Evolutionary conservation across 345 rosid species (phyloP).

Genomic region (Citrus australasica): DNA sequence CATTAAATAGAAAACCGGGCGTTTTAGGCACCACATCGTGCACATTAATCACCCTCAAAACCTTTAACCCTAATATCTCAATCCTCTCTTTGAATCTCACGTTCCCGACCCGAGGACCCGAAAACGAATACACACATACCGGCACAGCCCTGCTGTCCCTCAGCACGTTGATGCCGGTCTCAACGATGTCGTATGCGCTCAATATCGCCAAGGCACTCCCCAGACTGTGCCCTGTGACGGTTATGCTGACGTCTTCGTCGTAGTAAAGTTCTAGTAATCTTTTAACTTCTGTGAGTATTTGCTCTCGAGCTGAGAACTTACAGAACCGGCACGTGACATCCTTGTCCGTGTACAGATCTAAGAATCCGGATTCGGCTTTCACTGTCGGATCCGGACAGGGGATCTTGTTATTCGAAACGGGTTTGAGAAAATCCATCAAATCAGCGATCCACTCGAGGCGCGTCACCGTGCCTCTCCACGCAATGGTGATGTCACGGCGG

Average conservation of each 20-base stretch:
- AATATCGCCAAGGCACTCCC: constrained; percentile 77
- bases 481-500: constrained; percentile 65
- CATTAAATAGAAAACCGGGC: constrained; percentile 75
- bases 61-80: constrained; percentile 57
- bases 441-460: constrained; percentile 74
- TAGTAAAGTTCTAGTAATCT: constrained; percentile 41
- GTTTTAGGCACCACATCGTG: constrained; percentile 66
- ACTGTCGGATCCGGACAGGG: constrained; percentile 67
- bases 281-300: constrained; percentile 56
- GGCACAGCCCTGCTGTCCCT: constrained; percentile 39
- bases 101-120: constrained; percentile 85
- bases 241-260: constrained; percentile 59
- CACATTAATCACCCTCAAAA: constrained; percentile 68
- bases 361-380: constrained; percentile 77
- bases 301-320: constrained; percentile 71
- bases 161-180: constrained; percentile 49
- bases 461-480: constrained; percentile 88
- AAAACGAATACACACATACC: constrained; percentile 49
- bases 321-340: constrained; percentile 57
- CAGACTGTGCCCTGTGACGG: constrained; percentile 77
- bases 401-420: constrained; percentile 40
- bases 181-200: constrained; percentile 72
- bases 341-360: constrained; percentile 72
- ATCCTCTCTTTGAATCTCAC: constrained; percentile 59
- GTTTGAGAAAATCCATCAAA: constrained; percentile 66